Conservation (phyloP, 371 early-diverging fungal genomes). For the Mucor irregularis region DNA sequence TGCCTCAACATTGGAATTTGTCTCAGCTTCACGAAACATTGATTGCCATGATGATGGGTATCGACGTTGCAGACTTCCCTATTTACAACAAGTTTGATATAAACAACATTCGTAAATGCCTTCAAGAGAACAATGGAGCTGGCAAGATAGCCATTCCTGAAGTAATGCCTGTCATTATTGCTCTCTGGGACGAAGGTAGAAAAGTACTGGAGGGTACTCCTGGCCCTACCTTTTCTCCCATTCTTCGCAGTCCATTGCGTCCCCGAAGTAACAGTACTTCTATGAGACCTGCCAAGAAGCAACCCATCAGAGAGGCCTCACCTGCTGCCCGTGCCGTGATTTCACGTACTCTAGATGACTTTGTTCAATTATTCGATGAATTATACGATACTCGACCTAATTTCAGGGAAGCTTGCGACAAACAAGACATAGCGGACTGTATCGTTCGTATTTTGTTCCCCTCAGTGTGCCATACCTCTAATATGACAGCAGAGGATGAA, state of each 20-base stretch:
- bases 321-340: constrained; percentile 1
- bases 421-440: constrained; percentile 60
- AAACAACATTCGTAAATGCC: constrained; percentile 43
- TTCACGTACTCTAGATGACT: constrained; percentile 33
- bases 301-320: background rate
- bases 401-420: constrained; percentile 57
- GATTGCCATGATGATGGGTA: constrained; percentile 58
- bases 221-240: background rate
- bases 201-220: constrained; percentile 13
- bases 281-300: constrained; percentile 2
- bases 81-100: constrained; percentile 49
- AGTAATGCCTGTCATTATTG: constrained; percentile 28
- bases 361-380: constrained; percentile 58
- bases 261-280: constrained; percentile 23
- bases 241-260: constrained; percentile 3
- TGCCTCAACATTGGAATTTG: constrained; percentile 65
- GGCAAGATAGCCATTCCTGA: constrained; percentile 35
- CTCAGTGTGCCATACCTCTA: constrained; percentile 48
- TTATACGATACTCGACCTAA: constrained; percentile 55
- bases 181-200: constrained; percentile 33
- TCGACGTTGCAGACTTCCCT: constrained; percentile 59
- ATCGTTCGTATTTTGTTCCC: constrained; percentile 57
- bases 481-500: constrained; percentile 48
- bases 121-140: constrained; percentile 16
- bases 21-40: constrained; percentile 62